Percentiles rank a stretch among this genome's conserved stretches.
Conservation (phyloP, 805 yeast genomes). For the Nakazawaea siamensis region DNA sequence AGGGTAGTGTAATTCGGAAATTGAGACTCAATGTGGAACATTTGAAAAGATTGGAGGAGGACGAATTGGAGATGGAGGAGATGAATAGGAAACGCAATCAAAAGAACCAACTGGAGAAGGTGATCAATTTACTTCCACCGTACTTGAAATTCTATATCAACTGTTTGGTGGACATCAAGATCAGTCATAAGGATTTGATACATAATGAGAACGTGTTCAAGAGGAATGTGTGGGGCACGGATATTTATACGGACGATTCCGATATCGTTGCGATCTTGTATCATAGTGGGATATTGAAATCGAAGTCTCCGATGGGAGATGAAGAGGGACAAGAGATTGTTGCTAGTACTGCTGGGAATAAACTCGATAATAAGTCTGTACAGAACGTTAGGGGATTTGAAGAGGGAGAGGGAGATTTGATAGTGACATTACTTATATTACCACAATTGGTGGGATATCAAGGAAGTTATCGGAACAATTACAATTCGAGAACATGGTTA, state of each 20-base stretch:
- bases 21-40: constrained; percentile 16
- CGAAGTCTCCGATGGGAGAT: constrained; percentile 20
- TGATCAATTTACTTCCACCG: constrained; percentile 23
- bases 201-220: constrained; percentile 35
- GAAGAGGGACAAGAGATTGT: constrained; percentile 1
- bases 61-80: constrained; percentile 10
- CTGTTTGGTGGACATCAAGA: constrained; percentile 43
- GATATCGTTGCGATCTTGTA: constrained; percentile 68
- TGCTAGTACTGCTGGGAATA: constrained; percentile 27
- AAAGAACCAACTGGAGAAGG: constrained; percentile 21
- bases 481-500: constrained; percentile 72
- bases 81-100: constrained; percentile 12
- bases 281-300: constrained; percentile 62
- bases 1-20: constrained; percentile 22
- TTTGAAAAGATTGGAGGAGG: constrained; percentile 10
- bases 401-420: constrained; percentile 33
- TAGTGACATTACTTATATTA: constrained; percentile 52
- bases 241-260: constrained; percentile 89
- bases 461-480: constrained; percentile 60
- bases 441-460: constrained; percentile 61
- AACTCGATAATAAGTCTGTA: constrained; percentile 21
- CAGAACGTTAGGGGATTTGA: constrained; percentile 20
- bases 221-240: constrained; percentile 80
- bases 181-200: constrained; percentile 37
- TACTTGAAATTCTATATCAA: constrained; percentile 31